A percentile compares a stretch with the other conserved stretches of the same genome.
phyloP scores from a whole-genome alignment of 208 protist genomes.

The Acanthamoeba comandoni region DNA sequence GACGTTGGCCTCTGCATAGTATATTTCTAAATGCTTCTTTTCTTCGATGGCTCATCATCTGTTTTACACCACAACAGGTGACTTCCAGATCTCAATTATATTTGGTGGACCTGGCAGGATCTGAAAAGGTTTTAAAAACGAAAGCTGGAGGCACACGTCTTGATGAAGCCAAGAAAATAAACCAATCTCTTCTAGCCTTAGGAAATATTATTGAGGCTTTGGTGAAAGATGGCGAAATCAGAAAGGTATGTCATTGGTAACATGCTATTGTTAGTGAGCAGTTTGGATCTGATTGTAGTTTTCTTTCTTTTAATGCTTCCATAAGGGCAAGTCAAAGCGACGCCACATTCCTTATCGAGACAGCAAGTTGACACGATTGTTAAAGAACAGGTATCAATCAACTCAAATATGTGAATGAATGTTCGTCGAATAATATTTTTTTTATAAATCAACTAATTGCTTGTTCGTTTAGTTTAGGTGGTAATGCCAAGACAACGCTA shows the following conservation, averaged over 20 bases:
- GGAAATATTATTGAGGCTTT: constrained; percentile 89
- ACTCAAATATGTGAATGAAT: not conserved
- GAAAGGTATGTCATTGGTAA: constrained; percentile 71
- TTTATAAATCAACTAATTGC: constrained; percentile 31
- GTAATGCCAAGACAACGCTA: constrained; percentile 90
- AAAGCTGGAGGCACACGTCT: constrained; percentile 74
- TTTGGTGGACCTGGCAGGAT: constrained; percentile 90
- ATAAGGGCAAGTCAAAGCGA: no score
- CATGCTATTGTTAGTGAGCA: no score
- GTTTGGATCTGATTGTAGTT: not conserved
- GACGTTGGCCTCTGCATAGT: no score
- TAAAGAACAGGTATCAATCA: constrained; percentile 80
- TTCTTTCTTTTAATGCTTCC: no score
- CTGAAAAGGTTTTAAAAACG: constrained; percentile 86
- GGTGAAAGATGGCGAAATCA: no score
- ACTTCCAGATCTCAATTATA: constrained; percentile 82
- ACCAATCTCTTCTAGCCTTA: constrained; percentile 86
- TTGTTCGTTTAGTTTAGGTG: constrained; percentile 85
- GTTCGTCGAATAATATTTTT: not conserved
- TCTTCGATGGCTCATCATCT: no score
- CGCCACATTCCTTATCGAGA: constrained; percentile 89
- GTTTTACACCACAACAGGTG: constrained; percentile 49
- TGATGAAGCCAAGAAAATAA: constrained; percentile 90
- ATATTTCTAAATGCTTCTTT: no score
- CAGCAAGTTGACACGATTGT: constrained; percentile 88